Evolutionary conservation across 1,139 yeast genomes (phyloP).

Genomic region (Blastobotrys persicus): DNA sequence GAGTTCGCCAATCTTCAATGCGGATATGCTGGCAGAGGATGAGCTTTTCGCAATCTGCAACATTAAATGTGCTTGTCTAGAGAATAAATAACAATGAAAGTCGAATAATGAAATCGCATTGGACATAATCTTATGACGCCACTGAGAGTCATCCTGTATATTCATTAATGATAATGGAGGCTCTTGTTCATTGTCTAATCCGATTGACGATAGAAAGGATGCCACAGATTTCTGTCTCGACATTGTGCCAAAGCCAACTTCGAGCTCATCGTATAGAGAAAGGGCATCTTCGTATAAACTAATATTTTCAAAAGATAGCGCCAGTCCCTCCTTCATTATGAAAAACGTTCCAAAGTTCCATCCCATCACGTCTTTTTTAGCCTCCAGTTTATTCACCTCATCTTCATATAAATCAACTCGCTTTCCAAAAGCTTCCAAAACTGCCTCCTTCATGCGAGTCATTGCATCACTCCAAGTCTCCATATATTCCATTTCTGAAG

Average conservation of each 20-base stretch:
- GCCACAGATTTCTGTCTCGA: slow-evolving; percentile 25
- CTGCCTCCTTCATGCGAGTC: slow-evolving; percentile 48
- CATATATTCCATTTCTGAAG: slow-evolving; percentile 39
- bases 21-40: slow-evolving; percentile 41
- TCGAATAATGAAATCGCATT: slow-evolving; percentile 43
- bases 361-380: slow-evolving; percentile 37
- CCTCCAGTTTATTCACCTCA: slow-evolving; percentile 39
- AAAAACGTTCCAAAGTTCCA: slow-evolving; percentile 47
- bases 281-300: slow-evolving; percentile 58
- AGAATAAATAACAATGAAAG: slow-evolving; percentile 42
- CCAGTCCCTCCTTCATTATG: slow-evolving; percentile 47
- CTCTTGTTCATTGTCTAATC: slow-evolving; percentile 30
- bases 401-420: slow-evolving; percentile 46
- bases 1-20: slow-evolving; percentile 34
- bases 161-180: slow-evolving; percentile 17
- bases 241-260: slow-evolving; percentile 30
- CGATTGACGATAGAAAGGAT: slow-evolving; percentile 32
- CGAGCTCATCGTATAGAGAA: slow-evolving; percentile 45
- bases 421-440: slow-evolving; percentile 55
- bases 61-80: slow-evolving; percentile 42
- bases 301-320: slow-evolving; percentile 49
- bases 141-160: slow-evolving; percentile 23
- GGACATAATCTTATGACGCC: slow-evolving; percentile 39
- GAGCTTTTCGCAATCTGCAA: slow-evolving; percentile 33
- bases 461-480: slow-evolving; percentile 53